phyloP scores from a whole-genome alignment of 2,329 filamentous ascomycete species.

The Aspergillus uvarum region DNA sequence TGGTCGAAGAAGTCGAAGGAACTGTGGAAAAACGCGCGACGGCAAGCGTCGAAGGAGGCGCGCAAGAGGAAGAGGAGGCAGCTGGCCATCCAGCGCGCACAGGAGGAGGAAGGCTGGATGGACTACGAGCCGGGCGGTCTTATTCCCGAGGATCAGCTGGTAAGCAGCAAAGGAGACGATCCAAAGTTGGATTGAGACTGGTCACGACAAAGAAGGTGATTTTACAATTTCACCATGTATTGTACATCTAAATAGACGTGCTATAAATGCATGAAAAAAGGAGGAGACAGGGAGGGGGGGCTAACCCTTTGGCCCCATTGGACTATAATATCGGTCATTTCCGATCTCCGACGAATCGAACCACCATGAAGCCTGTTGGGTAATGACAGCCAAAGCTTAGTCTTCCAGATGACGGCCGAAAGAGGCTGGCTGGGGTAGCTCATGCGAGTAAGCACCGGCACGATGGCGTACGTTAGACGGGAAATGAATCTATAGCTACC shows the following conservation, averaged over 20 bases:
- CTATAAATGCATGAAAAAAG: background rate
- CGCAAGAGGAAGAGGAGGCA: conserved; percentile 24
- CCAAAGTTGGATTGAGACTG: background rate
- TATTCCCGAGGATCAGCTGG: conserved; percentile 16
- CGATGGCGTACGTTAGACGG: background rate
- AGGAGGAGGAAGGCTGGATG: conserved; percentile 24
- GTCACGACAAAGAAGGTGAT: background rate
- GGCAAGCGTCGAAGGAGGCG: conserved; percentile 20
- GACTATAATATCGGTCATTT: background rate
- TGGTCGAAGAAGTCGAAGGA: conserved; percentile 6
- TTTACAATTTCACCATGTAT: background rate
- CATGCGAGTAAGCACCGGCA: background rate
- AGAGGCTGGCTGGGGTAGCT: too few species aligned
- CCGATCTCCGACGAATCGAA: background rate
- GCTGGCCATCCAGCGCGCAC: conserved; percentile 18
- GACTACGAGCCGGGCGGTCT: conserved; percentile 22
- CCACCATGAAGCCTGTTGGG: background rate
- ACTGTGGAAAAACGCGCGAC: conserved; percentile 15
- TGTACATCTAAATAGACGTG: background rate
- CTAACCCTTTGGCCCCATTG: background rate
- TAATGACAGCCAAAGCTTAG: background rate
- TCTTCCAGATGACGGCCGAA: background rate
- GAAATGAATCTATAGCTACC: background rate
- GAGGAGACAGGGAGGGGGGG: background rate
- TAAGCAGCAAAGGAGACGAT: background rate